Percentiles rank a stretch among this genome's conserved stretches.
Conservation (phyloP, 1,284 basidiomycete genomes). For the Schizopora paradoxa region DNA sequence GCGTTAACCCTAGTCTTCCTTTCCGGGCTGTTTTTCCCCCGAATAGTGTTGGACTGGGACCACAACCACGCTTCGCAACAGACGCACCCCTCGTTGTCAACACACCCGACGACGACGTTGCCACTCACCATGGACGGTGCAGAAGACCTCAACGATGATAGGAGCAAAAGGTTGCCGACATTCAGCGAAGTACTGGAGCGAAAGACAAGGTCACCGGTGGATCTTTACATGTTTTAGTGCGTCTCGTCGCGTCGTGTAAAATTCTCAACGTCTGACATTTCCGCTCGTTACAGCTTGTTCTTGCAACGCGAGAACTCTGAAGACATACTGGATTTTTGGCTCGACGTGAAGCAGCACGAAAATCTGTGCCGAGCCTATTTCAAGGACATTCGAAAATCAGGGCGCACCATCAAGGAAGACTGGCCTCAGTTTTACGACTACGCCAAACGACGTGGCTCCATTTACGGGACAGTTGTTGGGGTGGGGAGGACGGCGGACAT, state of each 20-base stretch:
- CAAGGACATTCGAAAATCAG: conserved; percentile 94
- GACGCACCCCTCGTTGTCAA: conserved; percentile 7
- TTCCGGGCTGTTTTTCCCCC: background rate
- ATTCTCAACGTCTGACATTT: background rate
- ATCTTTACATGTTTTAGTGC: conserved; percentile 98
- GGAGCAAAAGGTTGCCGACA: conserved; percentile 69
- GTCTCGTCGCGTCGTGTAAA: conserved; percentile 24
- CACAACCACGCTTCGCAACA: conserved; percentile 4
- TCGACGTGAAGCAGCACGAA: conserved; percentile 98
- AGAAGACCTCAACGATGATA: conserved; percentile 53
- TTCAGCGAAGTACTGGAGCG: conserved; percentile 84
- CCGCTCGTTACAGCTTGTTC: conserved; percentile 54
- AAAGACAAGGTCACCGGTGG: conserved; percentile 88
- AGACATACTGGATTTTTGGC: conserved; percentile 97
- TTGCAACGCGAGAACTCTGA: conserved; percentile 91
- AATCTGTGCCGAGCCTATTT: conserved; percentile 98
- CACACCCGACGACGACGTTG: conserved; percentile 8
- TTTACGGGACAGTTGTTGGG: conserved; percentile 88
- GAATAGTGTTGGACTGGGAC: background rate
- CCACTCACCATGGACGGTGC: conserved; percentile 21
- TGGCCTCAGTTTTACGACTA: conserved; percentile 98
- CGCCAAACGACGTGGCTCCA: conserved; percentile 79
- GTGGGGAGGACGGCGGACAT: conserved; percentile 64
- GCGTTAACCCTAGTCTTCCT: background rate
- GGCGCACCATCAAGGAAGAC: conserved; percentile 86